Evolutionary conservation across 2,329 filamentous ascomycete species (phyloP).

Genomic region (Claviceps digitariae): DNA sequence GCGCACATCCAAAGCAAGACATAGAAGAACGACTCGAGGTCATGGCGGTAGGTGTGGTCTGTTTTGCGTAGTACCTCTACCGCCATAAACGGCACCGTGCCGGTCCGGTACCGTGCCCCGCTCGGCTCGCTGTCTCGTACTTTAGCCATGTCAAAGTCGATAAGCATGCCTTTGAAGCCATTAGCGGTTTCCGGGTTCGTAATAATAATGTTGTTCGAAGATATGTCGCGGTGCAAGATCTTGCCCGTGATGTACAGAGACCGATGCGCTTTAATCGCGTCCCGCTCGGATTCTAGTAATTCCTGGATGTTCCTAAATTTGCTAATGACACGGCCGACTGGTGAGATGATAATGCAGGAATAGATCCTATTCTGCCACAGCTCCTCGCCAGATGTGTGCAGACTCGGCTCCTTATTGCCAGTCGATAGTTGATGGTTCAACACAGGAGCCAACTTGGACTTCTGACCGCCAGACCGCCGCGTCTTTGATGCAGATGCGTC

Average conservation of each 20-base stretch:
- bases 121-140: slow-evolving; percentile 10
- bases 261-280: slow-evolving; percentile 4
- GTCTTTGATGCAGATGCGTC: slow-evolving; percentile 5
- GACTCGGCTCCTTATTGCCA: slow-evolving; percentile 4
- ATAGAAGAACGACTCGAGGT: slow-evolving; percentile 7
- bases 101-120: slow-evolving; percentile 13
- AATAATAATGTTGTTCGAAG: slow-evolving; percentile 4
- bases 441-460: slow-evolving; percentile 4
- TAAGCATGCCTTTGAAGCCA: slow-evolving; percentile 14
- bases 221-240: slow-evolving; percentile 5
- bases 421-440: neutral
- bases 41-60: slow-evolving; percentile 13
- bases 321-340: slow-evolving; percentile 5
- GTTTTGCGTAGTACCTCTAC: slow-evolving; percentile 18
- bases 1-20: slow-evolving; percentile 10
- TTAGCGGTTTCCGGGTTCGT: slow-evolving; percentile 1
- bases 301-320: neutral
- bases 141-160: slow-evolving; percentile 10
- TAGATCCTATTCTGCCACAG: slow-evolving; percentile 6
- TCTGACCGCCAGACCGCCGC: slow-evolving; percentile 5
- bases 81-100: slow-evolving; percentile 22
- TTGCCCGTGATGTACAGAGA: slow-evolving; percentile 2
- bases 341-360: slow-evolving; percentile 6
- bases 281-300: slow-evolving; percentile 1
- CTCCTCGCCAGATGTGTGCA: slow-evolving; percentile 5